Percentiles rank a stretch among this genome's conserved stretches.
Conservation (phyloP, 176 grass and related monocot species). For the Raddia distichophylla region DNA sequence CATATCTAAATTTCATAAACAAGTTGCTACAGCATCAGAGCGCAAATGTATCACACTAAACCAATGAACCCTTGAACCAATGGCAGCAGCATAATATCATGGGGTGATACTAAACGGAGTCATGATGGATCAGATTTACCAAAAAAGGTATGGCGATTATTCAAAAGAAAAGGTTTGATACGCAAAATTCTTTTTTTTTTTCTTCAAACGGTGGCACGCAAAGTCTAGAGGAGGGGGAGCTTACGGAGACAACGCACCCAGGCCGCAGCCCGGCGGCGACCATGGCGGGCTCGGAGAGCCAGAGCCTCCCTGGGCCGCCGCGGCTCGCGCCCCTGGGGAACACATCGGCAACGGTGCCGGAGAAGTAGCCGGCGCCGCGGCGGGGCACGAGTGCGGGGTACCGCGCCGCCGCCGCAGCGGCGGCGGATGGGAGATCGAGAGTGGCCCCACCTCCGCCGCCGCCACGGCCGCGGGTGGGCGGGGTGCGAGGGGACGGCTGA, state of each 20-base stretch:
- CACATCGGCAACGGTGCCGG: constrained; percentile 43
- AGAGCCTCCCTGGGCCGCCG: constrained; percentile 49
- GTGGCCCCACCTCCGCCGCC: not conserved
- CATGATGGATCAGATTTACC: not conserved
- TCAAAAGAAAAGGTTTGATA: not conserved
- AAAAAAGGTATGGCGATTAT: not conserved
- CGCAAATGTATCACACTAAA: not conserved
- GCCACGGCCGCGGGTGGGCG: not conserved
- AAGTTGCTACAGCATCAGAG: not conserved
- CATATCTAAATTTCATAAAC: not conserved
- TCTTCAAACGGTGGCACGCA: too few relatives aligned
- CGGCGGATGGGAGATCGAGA: constrained; percentile 31
- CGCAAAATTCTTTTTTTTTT: not conserved
- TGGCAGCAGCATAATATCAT: not conserved
- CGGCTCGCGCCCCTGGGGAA: constrained; percentile 34
- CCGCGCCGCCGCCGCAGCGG: constrained; percentile 22
- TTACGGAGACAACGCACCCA: constrained; percentile 74
- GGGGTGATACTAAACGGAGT: not conserved
- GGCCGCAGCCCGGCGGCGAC: constrained; percentile 57
- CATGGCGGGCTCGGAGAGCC: constrained; percentile 70
- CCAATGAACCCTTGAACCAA: not conserved
- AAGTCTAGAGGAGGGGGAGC: constrained; percentile 4
- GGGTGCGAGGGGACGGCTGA: constrained; percentile 44
- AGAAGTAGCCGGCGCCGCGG: constrained; percentile 47
- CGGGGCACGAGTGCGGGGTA: constrained; percentile 53